These are phyloP conservation scores for Porphyrellus cyaneotinctus DNA, from an alignment of 768 basidiomycete genomes.

Conservation along the genomic window DNA sequence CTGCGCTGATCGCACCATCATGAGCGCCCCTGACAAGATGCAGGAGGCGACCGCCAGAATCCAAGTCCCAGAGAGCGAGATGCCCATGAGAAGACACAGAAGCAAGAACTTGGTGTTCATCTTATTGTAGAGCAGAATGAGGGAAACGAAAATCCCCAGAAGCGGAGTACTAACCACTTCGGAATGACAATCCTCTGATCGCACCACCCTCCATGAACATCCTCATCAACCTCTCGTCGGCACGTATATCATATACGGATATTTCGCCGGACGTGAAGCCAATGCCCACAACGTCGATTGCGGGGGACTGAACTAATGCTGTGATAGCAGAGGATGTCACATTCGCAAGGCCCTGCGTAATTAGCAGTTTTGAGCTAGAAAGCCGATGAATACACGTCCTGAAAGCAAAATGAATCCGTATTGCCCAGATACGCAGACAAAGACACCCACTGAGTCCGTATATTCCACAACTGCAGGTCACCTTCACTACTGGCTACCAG, in stretches of 20 bases:
- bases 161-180: slow-evolving; percentile 62
- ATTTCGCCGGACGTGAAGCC: slow-evolving; percentile 87
- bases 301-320: slow-evolving; percentile 83
- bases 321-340: slow-evolving; percentile 54
- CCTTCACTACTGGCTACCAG: slow-evolving; percentile 82
- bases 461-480: slow-evolving; percentile 89
- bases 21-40: slow-evolving; percentile 89
- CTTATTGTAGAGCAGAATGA: slow-evolving; percentile 36
- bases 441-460: slow-evolving; percentile 64
- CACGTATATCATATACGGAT: slow-evolving; percentile 83
- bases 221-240: slow-evolving; percentile 83
- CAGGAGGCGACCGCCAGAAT: slow-evolving; percentile 72
- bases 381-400: slow-evolving; percentile 87
- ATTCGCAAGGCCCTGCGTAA: slow-evolving; percentile 31
- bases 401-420: background rate
- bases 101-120: slow-evolving; percentile 85
- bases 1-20: slow-evolving; percentile 72
- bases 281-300: slow-evolving; percentile 93
- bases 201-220: slow-evolving; percentile 89
- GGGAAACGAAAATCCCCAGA: background rate
- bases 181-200: slow-evolving; percentile 73
- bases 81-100: slow-evolving; percentile 84
- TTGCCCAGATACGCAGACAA: background rate
- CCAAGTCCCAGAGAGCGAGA: slow-evolving; percentile 91
- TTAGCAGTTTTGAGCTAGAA: slow-evolving; percentile 48